phyloP scores from a whole-genome alignment of 2,329 filamentous ascomycete species.

The Verruconis gallopava region DNA sequence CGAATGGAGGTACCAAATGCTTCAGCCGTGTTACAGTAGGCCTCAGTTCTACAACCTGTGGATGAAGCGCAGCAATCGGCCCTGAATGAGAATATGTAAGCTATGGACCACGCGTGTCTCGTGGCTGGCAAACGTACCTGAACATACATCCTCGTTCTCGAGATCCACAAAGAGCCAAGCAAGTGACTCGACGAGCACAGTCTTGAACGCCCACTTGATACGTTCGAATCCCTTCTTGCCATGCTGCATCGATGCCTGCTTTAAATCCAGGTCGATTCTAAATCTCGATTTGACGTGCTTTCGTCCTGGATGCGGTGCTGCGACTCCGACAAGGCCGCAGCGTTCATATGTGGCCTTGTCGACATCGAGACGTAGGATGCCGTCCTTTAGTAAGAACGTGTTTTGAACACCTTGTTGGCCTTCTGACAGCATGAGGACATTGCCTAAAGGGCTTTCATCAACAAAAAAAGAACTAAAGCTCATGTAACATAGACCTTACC shows the following conservation, averaged over 20 bases:
- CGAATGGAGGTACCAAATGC: slow-evolving; percentile 19
- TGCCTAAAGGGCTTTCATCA: slow-evolving; percentile 37
- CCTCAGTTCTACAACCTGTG: slow-evolving; percentile 11
- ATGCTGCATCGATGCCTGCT: slow-evolving; percentile 60
- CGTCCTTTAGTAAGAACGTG: slow-evolving; percentile 57
- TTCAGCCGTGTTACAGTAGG: slow-evolving; percentile 17
- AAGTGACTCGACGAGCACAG: slow-evolving; percentile 54
- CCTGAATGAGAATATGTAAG: slow-evolving; percentile 11
- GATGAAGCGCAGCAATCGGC: slow-evolving; percentile 14
- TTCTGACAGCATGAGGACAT: slow-evolving; percentile 73
- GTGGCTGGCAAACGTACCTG: slow-evolving; percentile 27
- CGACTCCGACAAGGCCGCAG: slow-evolving; percentile 63
- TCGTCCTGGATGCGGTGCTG: slow-evolving; percentile 43
- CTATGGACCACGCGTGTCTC: neutral
- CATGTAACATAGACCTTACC: no score
- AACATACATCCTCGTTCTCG: slow-evolving; percentile 17
- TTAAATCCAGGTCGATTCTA: slow-evolving; percentile 70
- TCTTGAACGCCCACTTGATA: slow-evolving; percentile 63
- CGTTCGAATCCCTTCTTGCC: slow-evolving; percentile 76
- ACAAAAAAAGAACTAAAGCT: slow-evolving; percentile 7
- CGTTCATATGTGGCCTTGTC: slow-evolving; percentile 73
- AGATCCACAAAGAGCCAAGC: slow-evolving; percentile 71
- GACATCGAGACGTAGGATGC: slow-evolving; percentile 61
- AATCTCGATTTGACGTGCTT: slow-evolving; percentile 61
- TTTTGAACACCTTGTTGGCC: slow-evolving; percentile 59